Base-by-base conservation (phyloP, 805 yeast species). In the Candida ponderosae region DNA sequence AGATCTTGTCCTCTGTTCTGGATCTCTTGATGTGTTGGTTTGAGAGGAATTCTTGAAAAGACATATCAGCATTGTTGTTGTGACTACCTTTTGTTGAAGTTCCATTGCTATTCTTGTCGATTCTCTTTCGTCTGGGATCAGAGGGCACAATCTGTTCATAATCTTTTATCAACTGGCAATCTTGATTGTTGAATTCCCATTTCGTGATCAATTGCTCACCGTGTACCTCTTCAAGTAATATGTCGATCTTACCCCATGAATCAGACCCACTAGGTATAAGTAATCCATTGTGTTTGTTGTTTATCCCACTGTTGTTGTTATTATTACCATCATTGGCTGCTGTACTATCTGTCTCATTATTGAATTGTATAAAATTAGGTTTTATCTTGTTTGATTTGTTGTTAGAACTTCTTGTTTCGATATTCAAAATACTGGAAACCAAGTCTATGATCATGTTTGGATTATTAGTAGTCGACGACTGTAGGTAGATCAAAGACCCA, bases 231-330 rank as follows among this genome's bases (percentile, higher is more conserved):
- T 61, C 70, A 36, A 58, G 52, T 17, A 69, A 35, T 0, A 66
- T 56, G 27, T 57, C 47, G 20, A 80, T 76, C 45, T 75, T 70
- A 17, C 63, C 63, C 63, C 69, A 61, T 4, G 78, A 56, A 43
- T 80, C 87, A 59, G 68, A 60, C 0, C 72, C 76, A 6, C 41
- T 39, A 0, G 81, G 79, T 2, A 78, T 62, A 17, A 55, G 43
- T 23, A 65, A 47, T 21, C 57, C 52, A 6, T 50, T 38, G 9
- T 48, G 40, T 6, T 24, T 24, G 5, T 24, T 24, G 13, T 40
- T 21, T 6, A 21, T 21, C 11, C n/a, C n/a, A n/a, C n/a, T n/a
- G n/a, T 32, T 4, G n/a, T n/a, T n/a, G n/a, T n/a, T n/a, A n/a
- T n/a, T 21, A 21, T 21, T 7, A 21, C 10, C 24, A 21, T 21